These are phyloP conservation scores for Sphagnum tenellum DNA, from an alignment of 225 moss, liverwort and hornwort species.

Conservation along the genomic window DNA sequence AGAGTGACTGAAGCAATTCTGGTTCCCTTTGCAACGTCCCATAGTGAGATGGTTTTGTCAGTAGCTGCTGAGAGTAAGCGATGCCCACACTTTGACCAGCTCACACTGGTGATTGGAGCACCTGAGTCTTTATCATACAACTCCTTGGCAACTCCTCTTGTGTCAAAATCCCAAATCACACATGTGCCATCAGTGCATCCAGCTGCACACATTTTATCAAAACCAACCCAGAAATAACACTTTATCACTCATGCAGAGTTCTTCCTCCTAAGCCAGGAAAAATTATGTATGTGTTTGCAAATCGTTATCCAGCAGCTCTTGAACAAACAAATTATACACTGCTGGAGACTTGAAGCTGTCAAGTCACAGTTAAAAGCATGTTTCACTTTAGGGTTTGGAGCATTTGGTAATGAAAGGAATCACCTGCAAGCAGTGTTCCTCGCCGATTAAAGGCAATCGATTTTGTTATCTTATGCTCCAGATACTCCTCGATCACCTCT, in stretches of 20 bases:
- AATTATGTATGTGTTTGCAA: too few species aligned
- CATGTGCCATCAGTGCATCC: conserved; percentile 91
- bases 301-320: too few species aligned
- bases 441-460: conserved; percentile 94
- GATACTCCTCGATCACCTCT: conserved; percentile 91
- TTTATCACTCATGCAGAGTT: too few species aligned
- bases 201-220: conserved; percentile 22
- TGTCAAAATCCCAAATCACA: conserved; percentile 96
- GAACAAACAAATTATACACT: too few species aligned
- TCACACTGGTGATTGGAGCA: conserved; percentile 74
- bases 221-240: too few species aligned
- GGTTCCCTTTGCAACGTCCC: conserved; percentile 80
- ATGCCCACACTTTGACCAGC: conserved; percentile 99
- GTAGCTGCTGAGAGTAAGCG: conserved; percentile 73
- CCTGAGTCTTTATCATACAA: conserved; percentile 58
- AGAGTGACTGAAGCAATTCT: conserved; percentile 44
- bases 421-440: conserved; percentile 96
- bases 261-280: too few species aligned
- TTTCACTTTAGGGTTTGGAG: too few species aligned
- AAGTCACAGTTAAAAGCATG: too few species aligned
- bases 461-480: conserved; percentile 91
- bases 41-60: conserved; percentile 73
- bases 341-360: too few species aligned
- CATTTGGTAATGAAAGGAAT: neutral
- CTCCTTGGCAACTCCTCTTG: conserved; percentile 94